phyloP scores from a whole-genome alignment of 257 asterid genomes.

The Nicotiana knightiana region DNA sequence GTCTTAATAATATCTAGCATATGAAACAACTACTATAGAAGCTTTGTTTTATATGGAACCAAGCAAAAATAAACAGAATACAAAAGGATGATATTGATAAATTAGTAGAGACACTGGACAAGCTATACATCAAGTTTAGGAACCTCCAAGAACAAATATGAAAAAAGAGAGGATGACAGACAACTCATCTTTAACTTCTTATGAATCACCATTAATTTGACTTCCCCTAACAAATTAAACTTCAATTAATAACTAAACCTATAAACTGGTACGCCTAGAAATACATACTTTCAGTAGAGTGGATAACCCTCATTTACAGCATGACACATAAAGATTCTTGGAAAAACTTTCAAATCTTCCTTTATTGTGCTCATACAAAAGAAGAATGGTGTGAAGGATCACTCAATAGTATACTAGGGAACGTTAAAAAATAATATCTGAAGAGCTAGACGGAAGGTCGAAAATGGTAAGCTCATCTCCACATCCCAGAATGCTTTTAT shows the following conservation, averaged over 20 bases:
- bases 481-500: background rate
- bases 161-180: background rate
- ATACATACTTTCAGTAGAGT: background rate
- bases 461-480: background rate
- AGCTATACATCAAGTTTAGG: background rate
- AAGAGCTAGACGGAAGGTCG: background rate
- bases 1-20: background rate
- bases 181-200: background rate
- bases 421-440: background rate
- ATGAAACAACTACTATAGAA: background rate
- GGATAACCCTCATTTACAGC: background rate
- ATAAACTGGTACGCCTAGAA: background rate
- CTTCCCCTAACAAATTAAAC: background rate
- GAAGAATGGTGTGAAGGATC: background rate
- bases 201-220: background rate
- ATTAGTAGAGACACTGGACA: background rate
- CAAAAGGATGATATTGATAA: background rate
- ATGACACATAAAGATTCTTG: background rate
- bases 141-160: constrained; percentile 1
- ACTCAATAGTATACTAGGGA: background rate
- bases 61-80: constrained; percentile 2
- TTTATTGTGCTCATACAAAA: background rate
- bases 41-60: background rate
- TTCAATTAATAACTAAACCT: background rate
- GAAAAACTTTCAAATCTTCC: background rate